Base-by-base conservation (phyloP, 805 yeast genomes). In the Teunomyces gatunensis region DNA sequence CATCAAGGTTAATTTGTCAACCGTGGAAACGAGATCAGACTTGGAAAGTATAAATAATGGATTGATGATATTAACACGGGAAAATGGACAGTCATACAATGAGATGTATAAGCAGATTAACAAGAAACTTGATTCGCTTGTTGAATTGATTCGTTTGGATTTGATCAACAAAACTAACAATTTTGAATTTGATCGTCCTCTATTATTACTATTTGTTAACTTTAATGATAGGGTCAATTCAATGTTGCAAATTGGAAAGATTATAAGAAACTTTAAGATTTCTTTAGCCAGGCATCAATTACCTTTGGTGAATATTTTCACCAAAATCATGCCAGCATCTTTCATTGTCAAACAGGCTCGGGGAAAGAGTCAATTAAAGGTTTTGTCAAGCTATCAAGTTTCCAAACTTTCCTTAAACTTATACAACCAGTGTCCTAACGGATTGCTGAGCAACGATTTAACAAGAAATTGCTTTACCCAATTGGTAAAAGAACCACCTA, bases 381-480 rank as follows among this genome's bases (percentile, higher is more conserved):
- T 65, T 43, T 50, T 71, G 12, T 64, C 75, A 10, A 65, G 61
- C 44, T 60, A 62, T 32, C 68, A 68, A 32, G 58, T 78, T 15
- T 64, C 77, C 2, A 73, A 69, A 43, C 47, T 84, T 3, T 71
- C 86, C 6, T 61, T 83, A 55, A 71, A 75, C 17, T 64, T 86
- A 2, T 87, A 84, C 64, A 84, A 84, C 56, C 66, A 75, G 40
- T 71, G 87, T 49, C 84, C 84, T 1, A 57, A 65, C 33, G 54
- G 48, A 4, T 41, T 51, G 32, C 46, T 50, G n/a, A 30, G 29
- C 13, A 52, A 48, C 15, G 53, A 51, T 3, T 32, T 50, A 21
- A 47, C 54, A 6, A 55, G 44, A 20, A 42, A 37, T 28, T 44
- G 64, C 18, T 70, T 54, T 46, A 61, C 76, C 1, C 68, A 67